Evolutionary conservation across 2,329 filamentous ascomycete genomes (phyloP), one percentile per base, ranked within the genome.

Genomic region (Fonsecaea multimorphosa): DNA sequence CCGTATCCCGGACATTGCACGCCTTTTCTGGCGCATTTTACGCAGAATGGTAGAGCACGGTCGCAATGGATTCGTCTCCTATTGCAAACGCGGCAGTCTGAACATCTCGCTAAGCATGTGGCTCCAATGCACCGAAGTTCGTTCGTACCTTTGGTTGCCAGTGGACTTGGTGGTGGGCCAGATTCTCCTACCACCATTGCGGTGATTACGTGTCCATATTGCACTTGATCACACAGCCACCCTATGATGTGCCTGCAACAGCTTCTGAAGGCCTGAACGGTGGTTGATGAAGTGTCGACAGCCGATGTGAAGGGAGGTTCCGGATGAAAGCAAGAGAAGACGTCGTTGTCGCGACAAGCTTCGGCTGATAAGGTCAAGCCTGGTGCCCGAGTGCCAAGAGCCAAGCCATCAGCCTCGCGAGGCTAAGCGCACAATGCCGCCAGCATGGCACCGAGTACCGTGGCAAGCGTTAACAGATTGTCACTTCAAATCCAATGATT

Each of bases 1-100:
- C 49, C 49, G 44, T 51, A 60, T 5, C 58, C 58, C n/a, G 58
- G 58, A 38, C 58, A 60, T 24, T 51, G 38, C 11, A 60, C 44
- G 5, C 58, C 58, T 51, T 60, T 60, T 19, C 49, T 29, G 9
- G 40, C 44, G 24, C 58, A 60, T 51, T 60, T 60, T 19, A 14
- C 16, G 22, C 22, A 57, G 24, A 57, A 40, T 34, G 38, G n/a
- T 19, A 40, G 34, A n/a, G 40, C 12, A 14, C 54, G 32, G 32
- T 36, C 32, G 16, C 22, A 36, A 38, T 49, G 44, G 9, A 49
- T 49, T 24, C 44, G 44, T 16, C 44, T 49, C 12, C 44, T 49
- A 22, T 49, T 49, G 22, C 44, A 49, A 24, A 49, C 44, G 27
- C 44, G 44, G 11, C 44, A 49, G 11, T 49, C 44, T 49, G 44